phyloP scores from a whole-genome alignment of 805 yeast genomes.

The Metschnikowia orientalis region DNA sequence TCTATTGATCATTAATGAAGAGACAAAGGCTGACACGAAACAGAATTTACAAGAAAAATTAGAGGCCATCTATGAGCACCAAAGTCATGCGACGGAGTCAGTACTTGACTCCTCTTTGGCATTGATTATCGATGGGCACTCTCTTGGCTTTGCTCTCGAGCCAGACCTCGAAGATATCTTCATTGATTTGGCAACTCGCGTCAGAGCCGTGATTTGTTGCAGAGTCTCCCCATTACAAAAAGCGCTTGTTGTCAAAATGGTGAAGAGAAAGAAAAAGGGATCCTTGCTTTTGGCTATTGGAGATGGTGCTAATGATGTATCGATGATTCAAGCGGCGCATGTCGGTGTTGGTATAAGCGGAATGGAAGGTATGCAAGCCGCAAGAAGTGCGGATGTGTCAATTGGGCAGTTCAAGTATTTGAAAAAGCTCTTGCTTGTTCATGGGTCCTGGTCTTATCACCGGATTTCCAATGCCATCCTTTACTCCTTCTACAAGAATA shows the following conservation, averaged over 20 bases:
- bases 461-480: slow-evolving; percentile 88
- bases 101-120: slow-evolving; percentile 66
- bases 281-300: slow-evolving; percentile 87
- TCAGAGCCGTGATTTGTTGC: slow-evolving; percentile 96
- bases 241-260: slow-evolving; percentile 93
- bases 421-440: slow-evolving; percentile 79
- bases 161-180: slow-evolving; percentile 72
- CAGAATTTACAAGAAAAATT: slow-evolving; percentile 71
- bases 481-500: slow-evolving; percentile 93
- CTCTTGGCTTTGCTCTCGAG: slow-evolving; percentile 81
- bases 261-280: slow-evolving; percentile 69
- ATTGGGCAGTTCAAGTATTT: slow-evolving; percentile 92
- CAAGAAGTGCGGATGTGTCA: slow-evolving; percentile 95
- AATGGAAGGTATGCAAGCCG: slow-evolving; percentile 99
- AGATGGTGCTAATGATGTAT: slow-evolving; percentile 98
- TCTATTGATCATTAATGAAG: slow-evolving; percentile 83
- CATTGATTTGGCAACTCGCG: slow-evolving; percentile 73
- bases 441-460: slow-evolving; percentile 97
- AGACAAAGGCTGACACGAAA: slow-evolving; percentile 68
- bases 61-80: slow-evolving; percentile 64
- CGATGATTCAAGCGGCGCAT: slow-evolving; percentile 99
- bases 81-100: slow-evolving; percentile 61
- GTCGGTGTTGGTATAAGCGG: slow-evolving; percentile 99
- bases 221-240: slow-evolving; percentile 97
- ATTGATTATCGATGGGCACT: slow-evolving; percentile 89